phyloP scores from a whole-genome alignment of 139 green algal genomes.

The Marvania coccoides region DNA sequence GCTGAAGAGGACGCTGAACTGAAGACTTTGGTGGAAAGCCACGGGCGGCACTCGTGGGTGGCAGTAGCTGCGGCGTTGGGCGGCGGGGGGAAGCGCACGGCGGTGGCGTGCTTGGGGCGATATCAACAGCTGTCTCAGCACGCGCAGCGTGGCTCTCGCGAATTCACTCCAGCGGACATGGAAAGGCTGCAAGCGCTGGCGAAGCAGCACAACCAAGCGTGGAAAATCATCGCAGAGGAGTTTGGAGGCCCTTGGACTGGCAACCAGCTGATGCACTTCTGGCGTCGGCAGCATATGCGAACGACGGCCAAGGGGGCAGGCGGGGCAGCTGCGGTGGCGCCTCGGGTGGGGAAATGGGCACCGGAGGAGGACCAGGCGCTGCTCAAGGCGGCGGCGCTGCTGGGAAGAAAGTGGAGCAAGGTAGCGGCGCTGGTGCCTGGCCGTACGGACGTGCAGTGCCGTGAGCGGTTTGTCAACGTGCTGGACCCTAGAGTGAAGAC shows the following conservation, averaged over 20 bases:
- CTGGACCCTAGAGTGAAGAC: conserved; percentile 17
- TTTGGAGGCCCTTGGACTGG: conserved; percentile 13
- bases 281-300: conserved; percentile 20
- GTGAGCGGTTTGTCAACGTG: conserved; percentile 22
- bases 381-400: conserved; percentile 16
- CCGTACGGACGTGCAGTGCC: conserved; percentile 22
- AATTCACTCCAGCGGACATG: conserved; percentile 10
- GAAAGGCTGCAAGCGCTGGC: conserved; percentile 13
- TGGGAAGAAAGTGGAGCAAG: conserved; percentile 23
- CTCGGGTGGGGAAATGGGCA: conserved; percentile 16
- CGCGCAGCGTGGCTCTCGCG: neutral
- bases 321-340: neutral
- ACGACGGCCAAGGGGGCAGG: neutral
- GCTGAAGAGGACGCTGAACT: conserved; percentile 17
- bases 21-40: neutral
- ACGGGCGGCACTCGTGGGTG: neutral
- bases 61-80: neutral
- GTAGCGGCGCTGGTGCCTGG: conserved; percentile 25
- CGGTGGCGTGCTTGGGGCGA: conserved; percentile 13
- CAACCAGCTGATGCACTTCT: conserved; percentile 27
- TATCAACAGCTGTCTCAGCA: conserved; percentile 17
- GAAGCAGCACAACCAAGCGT: conserved; percentile 1
- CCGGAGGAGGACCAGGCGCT: conserved; percentile 17
- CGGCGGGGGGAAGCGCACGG: neutral
- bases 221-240: conserved; percentile 23